These are phyloP conservation scores for Candida oleophila DNA, from an alignment of 805 yeast genomes.

Conservation along the genomic window DNA sequence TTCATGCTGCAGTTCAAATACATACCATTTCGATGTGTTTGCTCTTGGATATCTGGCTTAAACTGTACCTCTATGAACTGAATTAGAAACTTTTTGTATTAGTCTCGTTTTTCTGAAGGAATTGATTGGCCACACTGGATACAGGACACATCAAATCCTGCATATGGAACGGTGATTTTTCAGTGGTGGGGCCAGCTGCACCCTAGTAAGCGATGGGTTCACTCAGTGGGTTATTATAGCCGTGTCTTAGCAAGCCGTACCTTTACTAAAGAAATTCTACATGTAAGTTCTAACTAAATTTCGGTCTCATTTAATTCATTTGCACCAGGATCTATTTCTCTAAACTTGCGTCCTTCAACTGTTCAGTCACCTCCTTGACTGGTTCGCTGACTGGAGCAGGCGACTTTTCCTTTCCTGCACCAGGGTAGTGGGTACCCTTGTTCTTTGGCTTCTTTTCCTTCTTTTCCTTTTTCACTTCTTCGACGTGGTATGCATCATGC, in stretches of 20 bases:
- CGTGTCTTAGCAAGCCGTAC: too few species aligned
- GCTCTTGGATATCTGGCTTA: not conserved
- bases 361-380: conserved; percentile 32
- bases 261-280: too few species aligned
- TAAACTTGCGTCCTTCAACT: conserved; percentile 38
- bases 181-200: too few species aligned
- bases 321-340: conserved; percentile 11
- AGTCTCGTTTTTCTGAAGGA: conserved; percentile 2
- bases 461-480: conserved; percentile 55
- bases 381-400: conserved; percentile 19
- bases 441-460: conserved; percentile 78
- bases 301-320: not conserved
- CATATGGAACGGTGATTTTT: not conserved
- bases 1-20: not conserved
- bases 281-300: not conserved
- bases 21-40: conserved; percentile 7
- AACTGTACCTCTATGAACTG: not conserved
- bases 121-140: conserved; percentile 1
- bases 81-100: conserved; percentile 1
- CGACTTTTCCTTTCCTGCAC: conserved; percentile 33
- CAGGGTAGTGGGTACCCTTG: conserved; percentile 90
- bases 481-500: conserved; percentile 82
- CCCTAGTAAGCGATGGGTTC: too few species aligned
- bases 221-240: too few species aligned
- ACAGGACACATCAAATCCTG: not conserved